Base-by-base conservation (phyloP, 805 yeast species). In the Maudiozyma bulderi region DNA sequence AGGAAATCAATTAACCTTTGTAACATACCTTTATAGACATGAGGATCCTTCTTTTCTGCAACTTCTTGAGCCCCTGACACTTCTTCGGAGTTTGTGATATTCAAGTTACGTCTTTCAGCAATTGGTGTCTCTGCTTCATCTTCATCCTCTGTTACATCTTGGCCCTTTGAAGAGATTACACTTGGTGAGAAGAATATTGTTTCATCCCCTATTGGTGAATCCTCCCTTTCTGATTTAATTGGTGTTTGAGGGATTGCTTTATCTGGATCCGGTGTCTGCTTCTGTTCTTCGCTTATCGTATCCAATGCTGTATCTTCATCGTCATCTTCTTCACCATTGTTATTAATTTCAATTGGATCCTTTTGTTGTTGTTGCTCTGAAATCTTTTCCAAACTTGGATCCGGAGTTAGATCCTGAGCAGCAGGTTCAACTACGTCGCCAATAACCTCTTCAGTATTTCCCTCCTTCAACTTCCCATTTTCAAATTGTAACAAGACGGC, bases 401-500 rank as follows among this genome's bases (percentile, higher is more conserved):
- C 47, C 10, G 47, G 42, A 13, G 47, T 29, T 6, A 26, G 42
- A 26, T 26, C 42, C 42, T 28, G 28, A 7, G 11, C 14, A 8
- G 20, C 42, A 13, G 30, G 9, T 39, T 39, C 42, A n/a, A 28
- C 20, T 6, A n/a, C 15, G 5, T 30, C 45, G 26, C 40, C 43
- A 14, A 39, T 20, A 20, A 34, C 37, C 3, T 39, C 28, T 6
- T 11, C 20, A 26, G 6, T 28, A n/a, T 30, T 44, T n/a, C 33
- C 28, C 10, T 45, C 44, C 5, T 32, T 30, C 26, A 35, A 33
- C 11, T 41, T 35, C 7, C 33, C 45, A 28, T 52, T 34, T 30
- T 58, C 35, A 15, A 53, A 42, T 30, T 65, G 44, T 4, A 70
- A 28, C 28, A 43, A 6, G 7, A 47, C 10, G 5, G 46, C 73